Percentiles rank a stretch among this genome's conserved stretches.
Conservation (phyloP, 768 basidiomycete species). For the Phylloporus arenicola region DNA sequence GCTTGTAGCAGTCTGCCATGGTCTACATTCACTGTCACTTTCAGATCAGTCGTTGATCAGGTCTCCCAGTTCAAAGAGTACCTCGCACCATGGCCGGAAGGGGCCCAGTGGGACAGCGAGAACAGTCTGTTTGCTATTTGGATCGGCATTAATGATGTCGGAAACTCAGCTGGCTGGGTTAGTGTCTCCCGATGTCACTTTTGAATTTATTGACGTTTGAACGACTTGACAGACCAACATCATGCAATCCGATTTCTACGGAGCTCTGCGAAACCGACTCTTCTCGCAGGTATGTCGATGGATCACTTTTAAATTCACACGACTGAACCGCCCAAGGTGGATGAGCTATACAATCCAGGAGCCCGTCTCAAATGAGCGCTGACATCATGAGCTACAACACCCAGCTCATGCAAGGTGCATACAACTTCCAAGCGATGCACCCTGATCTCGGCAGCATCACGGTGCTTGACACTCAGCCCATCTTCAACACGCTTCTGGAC, state of each 20-base stretch:
- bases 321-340: constrained; percentile 8
- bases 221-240: constrained; percentile 17
- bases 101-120: constrained; percentile 49
- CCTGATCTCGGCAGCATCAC: constrained; percentile 40
- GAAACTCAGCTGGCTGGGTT: constrained; percentile 16
- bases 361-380: constrained; percentile 34
- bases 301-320: neutral
- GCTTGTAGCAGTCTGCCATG: constrained; percentile 5
- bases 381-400: constrained; percentile 47
- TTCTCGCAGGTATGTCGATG: constrained; percentile 23
- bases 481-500: constrained; percentile 56
- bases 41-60: constrained; percentile 41
- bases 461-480: constrained; percentile 50
- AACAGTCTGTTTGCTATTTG: constrained; percentile 63
- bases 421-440: constrained; percentile 38
- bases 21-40: neutral
- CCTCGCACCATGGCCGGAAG: constrained; percentile 43
- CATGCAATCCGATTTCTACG: constrained; percentile 21
- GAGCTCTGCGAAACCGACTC: constrained; percentile 18
- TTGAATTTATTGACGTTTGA: neutral
- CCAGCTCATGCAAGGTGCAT: constrained; percentile 36
- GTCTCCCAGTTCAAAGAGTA: constrained; percentile 51
- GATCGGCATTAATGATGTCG: constrained; percentile 68
- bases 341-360: constrained; percentile 32
- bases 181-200: neutral